A percentile compares a stretch with the other conserved stretches of the same genome.
Evolutionary conservation across 768 basidiomycete species (phyloP).

Genomic region (Tulasnella sp.): DNA sequence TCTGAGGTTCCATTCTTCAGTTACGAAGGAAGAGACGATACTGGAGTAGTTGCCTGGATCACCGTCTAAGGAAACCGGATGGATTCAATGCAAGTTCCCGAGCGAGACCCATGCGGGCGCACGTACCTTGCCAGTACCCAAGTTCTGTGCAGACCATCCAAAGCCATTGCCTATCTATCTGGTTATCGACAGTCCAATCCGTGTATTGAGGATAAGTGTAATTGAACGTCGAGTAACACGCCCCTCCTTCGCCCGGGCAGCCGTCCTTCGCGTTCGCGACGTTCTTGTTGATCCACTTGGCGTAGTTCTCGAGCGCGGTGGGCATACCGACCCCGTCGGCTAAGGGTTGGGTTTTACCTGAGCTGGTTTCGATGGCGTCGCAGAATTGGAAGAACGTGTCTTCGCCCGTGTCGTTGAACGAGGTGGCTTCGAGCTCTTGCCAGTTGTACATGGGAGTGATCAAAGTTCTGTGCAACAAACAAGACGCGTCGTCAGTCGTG

Average conservation of each 20-base stretch:
- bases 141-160: constrained; percentile 5
- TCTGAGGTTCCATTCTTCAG: background rate
- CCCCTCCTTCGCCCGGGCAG: background rate
- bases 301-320: background rate
- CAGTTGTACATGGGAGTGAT: background rate
- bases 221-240: background rate
- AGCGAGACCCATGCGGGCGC: background rate
- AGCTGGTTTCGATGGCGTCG: constrained; percentile 1
- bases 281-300: background rate
- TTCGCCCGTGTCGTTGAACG: background rate
- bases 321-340: background rate
- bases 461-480: background rate
- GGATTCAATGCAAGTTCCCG: background rate
- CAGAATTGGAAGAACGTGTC: constrained; percentile 1
- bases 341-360: background rate
- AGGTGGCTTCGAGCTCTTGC: background rate
- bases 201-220: background rate
- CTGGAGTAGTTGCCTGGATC: constrained; percentile 5
- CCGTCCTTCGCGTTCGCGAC: background rate
- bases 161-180: background rate
- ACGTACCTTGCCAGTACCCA: constrained; percentile 6
- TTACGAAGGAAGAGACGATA: constrained; percentile 7
- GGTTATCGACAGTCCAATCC: background rate
- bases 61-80: background rate
- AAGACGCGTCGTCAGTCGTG: background rate